A percentile compares a stretch with the other conserved stretches of the same genome.
These are phyloP conservation scores for Sparassis latifolia DNA, from an alignment of 1,284 basidiomycete genomes.

Conservation along the genomic window DNA sequence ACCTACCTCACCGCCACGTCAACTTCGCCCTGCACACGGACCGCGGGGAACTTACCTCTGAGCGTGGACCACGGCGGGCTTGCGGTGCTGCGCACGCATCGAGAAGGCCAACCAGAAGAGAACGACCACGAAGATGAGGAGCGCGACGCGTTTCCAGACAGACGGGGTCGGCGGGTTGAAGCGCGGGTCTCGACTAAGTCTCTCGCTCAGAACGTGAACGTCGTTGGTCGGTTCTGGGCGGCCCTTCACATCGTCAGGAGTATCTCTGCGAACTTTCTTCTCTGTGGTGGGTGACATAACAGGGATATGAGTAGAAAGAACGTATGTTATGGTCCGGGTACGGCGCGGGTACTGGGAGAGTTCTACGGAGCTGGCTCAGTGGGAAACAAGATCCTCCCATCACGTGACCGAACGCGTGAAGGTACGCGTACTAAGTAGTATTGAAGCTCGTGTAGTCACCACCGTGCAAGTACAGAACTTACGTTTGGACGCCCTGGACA, in stretches of 20 bases:
- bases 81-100: conserved; percentile 22
- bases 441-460: no score
- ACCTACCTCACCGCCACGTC: conserved; percentile 30
- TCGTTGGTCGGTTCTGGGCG: conserved; percentile 21
- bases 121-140: conserved; percentile 34
- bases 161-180: conserved; percentile 41
- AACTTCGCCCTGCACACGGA: neutral
- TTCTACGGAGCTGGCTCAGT: no score
- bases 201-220: conserved; percentile 17
- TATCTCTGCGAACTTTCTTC: no score
- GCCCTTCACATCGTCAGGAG: neutral
- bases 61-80: conserved; percentile 40
- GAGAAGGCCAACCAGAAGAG: conserved; percentile 39
- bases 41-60: conserved; percentile 32
- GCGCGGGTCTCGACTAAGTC: conserved; percentile 30
- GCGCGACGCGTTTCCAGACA: conserved; percentile 39
- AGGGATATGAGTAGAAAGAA: no score
- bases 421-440: no score
- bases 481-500: no score
- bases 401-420: no score
- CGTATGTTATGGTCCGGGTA: no score
- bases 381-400: no score
- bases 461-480: no score
- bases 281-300: no score
- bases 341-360: no score